These are phyloP conservation scores for Penicillium glabrum DNA, from an alignment of 2,329 filamentous ascomycete species.

Conservation along the genomic window DNA sequence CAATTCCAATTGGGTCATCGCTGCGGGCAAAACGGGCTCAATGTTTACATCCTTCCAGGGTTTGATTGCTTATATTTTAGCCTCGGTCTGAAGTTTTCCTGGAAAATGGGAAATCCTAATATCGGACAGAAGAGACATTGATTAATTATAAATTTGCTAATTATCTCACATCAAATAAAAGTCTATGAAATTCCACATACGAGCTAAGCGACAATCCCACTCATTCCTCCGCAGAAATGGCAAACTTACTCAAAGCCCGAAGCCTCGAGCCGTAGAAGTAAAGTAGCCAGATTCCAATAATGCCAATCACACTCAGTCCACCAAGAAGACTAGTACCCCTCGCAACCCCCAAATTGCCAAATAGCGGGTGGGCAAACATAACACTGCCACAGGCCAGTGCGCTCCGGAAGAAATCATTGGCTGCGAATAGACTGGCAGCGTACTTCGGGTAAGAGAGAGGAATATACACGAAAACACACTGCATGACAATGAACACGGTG, in stretches of 20 bases:
- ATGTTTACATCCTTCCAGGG: neutral
- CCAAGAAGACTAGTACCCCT: constrained; percentile 34
- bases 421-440: constrained; percentile 36
- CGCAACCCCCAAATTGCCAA: constrained; percentile 34
- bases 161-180: neutral
- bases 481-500: constrained; percentile 41
- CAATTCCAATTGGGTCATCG: neutral
- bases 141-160: neutral
- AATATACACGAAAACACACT: constrained; percentile 45
- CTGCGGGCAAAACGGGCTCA: neutral
- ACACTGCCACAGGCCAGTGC: constrained; percentile 24
- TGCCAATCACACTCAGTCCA: constrained; percentile 37
- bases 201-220: neutral
- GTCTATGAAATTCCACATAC: neutral
- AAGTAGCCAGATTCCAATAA: constrained; percentile 35
- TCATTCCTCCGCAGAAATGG: constrained; percentile 9
- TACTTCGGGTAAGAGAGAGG: constrained; percentile 35
- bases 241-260: constrained; percentile 35
- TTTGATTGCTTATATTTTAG: neutral
- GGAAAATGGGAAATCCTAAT: neutral
- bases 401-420: constrained; percentile 36
- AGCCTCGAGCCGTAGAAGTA: constrained; percentile 33
- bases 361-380: constrained; percentile 36
- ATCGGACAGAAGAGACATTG: neutral
- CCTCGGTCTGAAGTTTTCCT: neutral